A percentile compares a stretch with the other conserved stretches of the same genome.
phyloP scores from a whole-genome alignment of 805 yeast genomes.

The Kodamaea kaohsiungensis region DNA sequence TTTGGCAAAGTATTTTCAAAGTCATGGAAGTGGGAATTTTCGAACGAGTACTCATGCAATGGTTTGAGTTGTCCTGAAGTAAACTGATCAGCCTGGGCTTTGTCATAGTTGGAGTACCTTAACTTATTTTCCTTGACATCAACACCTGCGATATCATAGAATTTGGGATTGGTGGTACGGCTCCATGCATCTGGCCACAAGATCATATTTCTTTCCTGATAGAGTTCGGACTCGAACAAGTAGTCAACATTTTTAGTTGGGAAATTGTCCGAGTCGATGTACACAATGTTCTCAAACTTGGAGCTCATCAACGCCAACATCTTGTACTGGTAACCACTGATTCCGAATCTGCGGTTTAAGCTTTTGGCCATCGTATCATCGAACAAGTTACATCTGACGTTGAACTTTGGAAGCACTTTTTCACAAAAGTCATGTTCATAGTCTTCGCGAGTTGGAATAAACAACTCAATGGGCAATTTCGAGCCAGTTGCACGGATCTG shows the following conservation, averaged over 20 bases:
- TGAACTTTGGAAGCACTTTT: constrained; percentile 38
- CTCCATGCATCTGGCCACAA: constrained; percentile 76
- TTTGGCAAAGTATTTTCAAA: constrained; percentile 66
- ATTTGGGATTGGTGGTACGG: constrained; percentile 63
- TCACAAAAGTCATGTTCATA: constrained; percentile 52
- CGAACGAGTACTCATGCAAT: constrained; percentile 20
- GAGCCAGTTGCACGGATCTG: constrained; percentile 48
- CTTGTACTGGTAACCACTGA: constrained; percentile 53
- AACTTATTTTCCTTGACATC: constrained; percentile 35
- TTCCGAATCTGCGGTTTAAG: constrained; percentile 19
- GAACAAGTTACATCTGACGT: constrained; percentile 50
- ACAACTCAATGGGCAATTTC: constrained; percentile 52
- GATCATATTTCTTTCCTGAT: constrained; percentile 48
- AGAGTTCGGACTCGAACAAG: constrained; percentile 47
- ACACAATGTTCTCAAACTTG: constrained; percentile 45
- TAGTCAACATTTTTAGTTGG: constrained; percentile 45
- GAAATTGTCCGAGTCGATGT: constrained; percentile 54
- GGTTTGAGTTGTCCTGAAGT: constrained; percentile 10
- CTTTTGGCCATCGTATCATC: constrained; percentile 24
- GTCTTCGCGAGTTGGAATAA: constrained; percentile 43
- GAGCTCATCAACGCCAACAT: constrained; percentile 66
- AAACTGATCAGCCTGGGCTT: constrained; percentile 29
- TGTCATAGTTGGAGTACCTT: constrained; percentile 33
- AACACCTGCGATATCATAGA: constrained; percentile 52
- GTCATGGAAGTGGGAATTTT: constrained; percentile 54